phyloP scores from a whole-genome alignment of 345 rosid species.

The Melastoma malabathricum region DNA sequence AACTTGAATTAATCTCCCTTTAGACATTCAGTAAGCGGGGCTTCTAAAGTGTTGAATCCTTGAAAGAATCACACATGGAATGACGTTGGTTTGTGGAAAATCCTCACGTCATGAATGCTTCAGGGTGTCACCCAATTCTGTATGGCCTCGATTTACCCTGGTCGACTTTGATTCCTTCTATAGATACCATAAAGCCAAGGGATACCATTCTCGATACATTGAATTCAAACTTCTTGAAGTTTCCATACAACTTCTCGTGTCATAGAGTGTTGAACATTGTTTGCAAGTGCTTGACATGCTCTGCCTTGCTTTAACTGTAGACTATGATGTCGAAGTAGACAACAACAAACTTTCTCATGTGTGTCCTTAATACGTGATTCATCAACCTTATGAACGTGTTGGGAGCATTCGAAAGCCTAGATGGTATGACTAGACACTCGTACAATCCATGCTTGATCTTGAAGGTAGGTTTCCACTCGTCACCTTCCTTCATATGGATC shows the following conservation, averaged over 20 bases:
- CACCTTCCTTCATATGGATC: background rate
- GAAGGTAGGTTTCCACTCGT: constrained; percentile 4
- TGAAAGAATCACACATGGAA: background rate
- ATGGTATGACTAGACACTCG: constrained; percentile 8
- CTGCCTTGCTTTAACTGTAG: background rate
- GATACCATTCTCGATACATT: background rate
- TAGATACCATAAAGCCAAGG: no score
- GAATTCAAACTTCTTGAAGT: constrained; percentile 4
- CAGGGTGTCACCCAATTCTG: background rate
- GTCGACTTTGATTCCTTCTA: background rate
- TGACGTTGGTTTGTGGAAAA: background rate
- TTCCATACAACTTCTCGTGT: background rate
- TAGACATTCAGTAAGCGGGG: no score
- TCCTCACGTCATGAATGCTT: background rate
- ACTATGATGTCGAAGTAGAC: constrained; percentile 8
- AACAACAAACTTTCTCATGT: constrained; percentile 1
- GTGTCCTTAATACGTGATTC: constrained; percentile 1
- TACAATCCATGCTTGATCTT: constrained; percentile 1
- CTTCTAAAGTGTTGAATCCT: background rate
- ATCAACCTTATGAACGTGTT: constrained; percentile 5
- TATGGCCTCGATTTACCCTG: background rate
- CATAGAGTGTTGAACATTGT: background rate
- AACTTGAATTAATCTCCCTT: background rate
- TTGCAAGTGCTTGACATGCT: background rate
- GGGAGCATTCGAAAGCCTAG: constrained; percentile 1